Conservation (phyloP, 371 early-diverging fungal species). For the Encephalitozoon intestinalis region DNA sequence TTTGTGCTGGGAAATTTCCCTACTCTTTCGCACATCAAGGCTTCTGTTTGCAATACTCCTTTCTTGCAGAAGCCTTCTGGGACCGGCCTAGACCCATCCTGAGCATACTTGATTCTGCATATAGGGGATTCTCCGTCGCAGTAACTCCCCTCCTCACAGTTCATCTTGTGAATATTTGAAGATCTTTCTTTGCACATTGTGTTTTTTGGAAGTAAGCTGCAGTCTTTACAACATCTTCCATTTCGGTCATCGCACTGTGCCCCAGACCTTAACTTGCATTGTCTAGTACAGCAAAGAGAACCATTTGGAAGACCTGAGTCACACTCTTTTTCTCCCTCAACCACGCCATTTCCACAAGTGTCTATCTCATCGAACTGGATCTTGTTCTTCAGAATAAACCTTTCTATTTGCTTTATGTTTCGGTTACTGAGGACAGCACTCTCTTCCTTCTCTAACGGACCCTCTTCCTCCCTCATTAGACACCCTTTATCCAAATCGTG, state of each 20-base stretch:
- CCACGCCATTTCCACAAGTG: constrained; percentile 12
- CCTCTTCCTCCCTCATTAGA: not conserved
- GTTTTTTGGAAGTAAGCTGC: not conserved
- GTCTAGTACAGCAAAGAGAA: not conserved
- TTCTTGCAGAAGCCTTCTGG: not conserved
- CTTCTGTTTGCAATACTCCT: not conserved
- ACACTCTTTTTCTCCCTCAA: not conserved
- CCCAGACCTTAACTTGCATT: not conserved
- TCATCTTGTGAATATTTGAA: not conserved
- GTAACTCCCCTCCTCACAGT: not conserved
- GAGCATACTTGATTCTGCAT: not conserved
- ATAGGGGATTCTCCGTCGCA: not conserved
- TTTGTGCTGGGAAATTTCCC: not conserved
- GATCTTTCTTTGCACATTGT: not conserved
- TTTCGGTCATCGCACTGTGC: not conserved
- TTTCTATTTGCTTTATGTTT: not conserved
- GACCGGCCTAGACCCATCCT: not conserved
- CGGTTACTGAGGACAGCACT: not conserved
- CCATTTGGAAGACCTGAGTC: not conserved
- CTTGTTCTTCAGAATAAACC: not conserved
- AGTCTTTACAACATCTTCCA: not conserved
- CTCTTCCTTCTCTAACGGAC: not conserved
- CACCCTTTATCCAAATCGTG: not conserved
- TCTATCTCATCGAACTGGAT: not conserved
- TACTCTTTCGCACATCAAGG: not conserved